Conservation (phyloP, 495 filamentous ascomycete genomes). For the Terfezia claveryi region DNA sequence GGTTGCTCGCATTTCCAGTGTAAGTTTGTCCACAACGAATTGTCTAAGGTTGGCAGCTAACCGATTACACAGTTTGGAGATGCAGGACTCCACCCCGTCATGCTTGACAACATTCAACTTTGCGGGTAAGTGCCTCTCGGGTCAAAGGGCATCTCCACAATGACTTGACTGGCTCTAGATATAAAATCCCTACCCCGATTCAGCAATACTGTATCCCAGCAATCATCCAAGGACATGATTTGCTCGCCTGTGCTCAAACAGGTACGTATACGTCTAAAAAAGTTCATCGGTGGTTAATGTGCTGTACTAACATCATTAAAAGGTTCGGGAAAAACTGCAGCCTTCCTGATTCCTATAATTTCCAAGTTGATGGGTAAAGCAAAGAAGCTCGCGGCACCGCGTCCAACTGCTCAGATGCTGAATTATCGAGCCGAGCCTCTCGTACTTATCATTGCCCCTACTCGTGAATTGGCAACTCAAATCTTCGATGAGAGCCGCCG, state of each 20-base stretch:
- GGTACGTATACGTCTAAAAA: constrained; percentile 31
- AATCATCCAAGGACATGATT: constrained; percentile 45
- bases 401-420: constrained; percentile 29
- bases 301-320: not conserved
- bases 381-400: constrained; percentile 53
- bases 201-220: constrained; percentile 67
- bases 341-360: constrained; percentile 72
- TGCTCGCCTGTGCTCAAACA: constrained; percentile 79
- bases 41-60: not conserved
- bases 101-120: constrained; percentile 54
- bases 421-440: constrained; percentile 47
- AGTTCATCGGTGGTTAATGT: not conserved
- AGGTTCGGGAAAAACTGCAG: constrained; percentile 94
- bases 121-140: constrained; percentile 26
- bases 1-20: constrained; percentile 30
- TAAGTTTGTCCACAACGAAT: constrained; percentile 11
- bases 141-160: not conserved
- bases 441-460: constrained; percentile 66
- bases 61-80: constrained; percentile 34
- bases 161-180: constrained; percentile 14
- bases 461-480: constrained; percentile 73
- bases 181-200: constrained; percentile 54
- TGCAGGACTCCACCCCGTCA: constrained; percentile 65
- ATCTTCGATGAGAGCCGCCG: constrained; percentile 86
- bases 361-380: constrained; percentile 88